Evolutionary conservation across 345 rosid genomes (phyloP), one percentile per base, ranked within the genome.

Genomic region (Syzygium aromaticum): DNA sequence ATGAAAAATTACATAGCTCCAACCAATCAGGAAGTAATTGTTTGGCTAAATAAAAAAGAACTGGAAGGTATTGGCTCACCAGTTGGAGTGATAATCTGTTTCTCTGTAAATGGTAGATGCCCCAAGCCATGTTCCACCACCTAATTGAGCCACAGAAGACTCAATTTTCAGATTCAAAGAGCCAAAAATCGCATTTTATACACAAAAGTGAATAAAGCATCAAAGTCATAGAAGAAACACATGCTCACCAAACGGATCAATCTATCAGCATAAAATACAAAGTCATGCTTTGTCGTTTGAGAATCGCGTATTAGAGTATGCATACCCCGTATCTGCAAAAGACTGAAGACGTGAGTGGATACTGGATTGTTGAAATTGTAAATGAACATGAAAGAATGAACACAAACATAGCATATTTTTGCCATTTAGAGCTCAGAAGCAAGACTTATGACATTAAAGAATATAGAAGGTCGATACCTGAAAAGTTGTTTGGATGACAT

Each of bases 61-160:
- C 28, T 30, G 27, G 52, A 49, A n/a, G 84, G 87, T 89, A 85
- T 46, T 77, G 86, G 90, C 96, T 88, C 91, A 97, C 99, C 99
- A 6, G 99, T 98, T 63, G 99, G 99, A 86, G 99, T 98, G 86
- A 93, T 89, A 89, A 98, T 98, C 91, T 96, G 99, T 93, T 93
- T 98, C 92, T 98, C 99, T 1, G 99, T 98, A 88, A 98, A 98
- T 16, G 99, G 99, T 54, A 98, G 93, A 93, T 98, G 99, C 84
- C 99, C 99, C 64, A 96, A 93, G 89, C 99, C 99, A 94, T 98
- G 98, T 86, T 98, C 99, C 64, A 98, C 99, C 88, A 98, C 99
- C 99, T 98, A 88, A 88, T 46, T 90, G 88, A 89, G 61, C 63
- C 64, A 38, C 82, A 33, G 49, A 51, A 88, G 27, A 67, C 49